A percentile compares a stretch with the other conserved stretches of the same genome.
Evolutionary conservation across 768 basidiomycete species (phyloP).

Genomic region (Lentinula sp.): DNA sequence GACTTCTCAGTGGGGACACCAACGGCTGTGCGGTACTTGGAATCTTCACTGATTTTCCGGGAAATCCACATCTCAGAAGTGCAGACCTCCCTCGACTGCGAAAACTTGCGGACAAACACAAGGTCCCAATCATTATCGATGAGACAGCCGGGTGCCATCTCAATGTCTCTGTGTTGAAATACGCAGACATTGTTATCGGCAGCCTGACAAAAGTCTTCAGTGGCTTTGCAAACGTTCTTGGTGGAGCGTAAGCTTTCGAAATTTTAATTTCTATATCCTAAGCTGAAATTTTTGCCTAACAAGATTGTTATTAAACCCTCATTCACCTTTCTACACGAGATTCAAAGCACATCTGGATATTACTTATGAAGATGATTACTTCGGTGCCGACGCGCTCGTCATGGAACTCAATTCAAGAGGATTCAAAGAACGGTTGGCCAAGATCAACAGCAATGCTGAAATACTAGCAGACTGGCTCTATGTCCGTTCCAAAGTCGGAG

Average conservation of each 20-base stretch:
- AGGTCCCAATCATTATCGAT: constrained; percentile 70
- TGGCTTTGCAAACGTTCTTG: constrained; percentile 94
- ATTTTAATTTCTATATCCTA: not conserved
- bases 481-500: constrained; percentile 45
- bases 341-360: constrained; percentile 56
- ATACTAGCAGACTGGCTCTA: constrained; percentile 75
- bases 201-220: constrained; percentile 96
- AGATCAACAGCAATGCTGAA: constrained; percentile 81
- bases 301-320: constrained; percentile 86
- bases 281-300: not conserved
- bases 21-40: constrained; percentile 60
- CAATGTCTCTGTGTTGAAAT: constrained; percentile 85
- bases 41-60: constrained; percentile 91
- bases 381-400: constrained; percentile 86
- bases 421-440: constrained; percentile 66
- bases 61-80: constrained; percentile 85
- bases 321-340: constrained; percentile 55
- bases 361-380: constrained; percentile 81
- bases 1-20: constrained; percentile 42
- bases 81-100: constrained; percentile 73
- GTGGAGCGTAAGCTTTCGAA: constrained; percentile 67
- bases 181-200: constrained; percentile 85
- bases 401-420: constrained; percentile 98
- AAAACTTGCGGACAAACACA: constrained; percentile 77
- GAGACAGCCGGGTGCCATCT: constrained; percentile 94